A percentile compares a stretch with the other conserved stretches of the same genome.
phyloP scores from a whole-genome alignment of 1,284 basidiomycete genomes.

The Boletellus deceptivus region DNA sequence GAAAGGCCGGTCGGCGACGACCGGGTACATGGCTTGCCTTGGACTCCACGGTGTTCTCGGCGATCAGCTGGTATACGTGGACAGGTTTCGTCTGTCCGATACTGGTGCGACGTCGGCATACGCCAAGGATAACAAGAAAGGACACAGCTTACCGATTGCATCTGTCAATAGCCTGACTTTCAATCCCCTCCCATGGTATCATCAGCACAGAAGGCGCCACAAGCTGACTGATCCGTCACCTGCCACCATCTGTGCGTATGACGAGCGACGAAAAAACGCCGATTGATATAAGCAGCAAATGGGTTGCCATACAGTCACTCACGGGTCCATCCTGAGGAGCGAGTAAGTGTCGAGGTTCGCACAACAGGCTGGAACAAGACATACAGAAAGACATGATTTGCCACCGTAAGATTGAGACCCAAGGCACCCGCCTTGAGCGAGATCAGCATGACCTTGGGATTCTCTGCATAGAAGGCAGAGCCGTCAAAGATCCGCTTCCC shows the following conservation, averaged over 20 bases:
- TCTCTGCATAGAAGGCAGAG: slow-evolving; percentile 34
- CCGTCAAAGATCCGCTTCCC: slow-evolving; percentile 15
- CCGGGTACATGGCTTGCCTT: slow-evolving; percentile 45
- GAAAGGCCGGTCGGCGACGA: background rate
- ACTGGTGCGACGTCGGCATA: slow-evolving; percentile 36
- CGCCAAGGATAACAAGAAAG: background rate
- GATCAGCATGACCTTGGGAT: slow-evolving; percentile 81
- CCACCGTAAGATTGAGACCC: slow-evolving; percentile 85
- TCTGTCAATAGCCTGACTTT: slow-evolving; percentile 86
- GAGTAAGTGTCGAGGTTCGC: slow-evolving; percentile 4
- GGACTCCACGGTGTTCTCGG: slow-evolving; percentile 83
- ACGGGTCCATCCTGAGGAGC: slow-evolving; percentile 77
- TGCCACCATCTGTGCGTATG: slow-evolving; percentile 64
- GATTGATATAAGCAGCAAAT: slow-evolving; percentile 11
- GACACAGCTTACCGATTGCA: slow-evolving; percentile 50
- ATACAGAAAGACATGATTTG: slow-evolving; percentile 86
- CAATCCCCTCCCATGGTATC: slow-evolving; percentile 69
- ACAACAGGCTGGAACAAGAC: slow-evolving; percentile 29
- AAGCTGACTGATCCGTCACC: slow-evolving; percentile 30
- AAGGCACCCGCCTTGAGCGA: slow-evolving; percentile 84
- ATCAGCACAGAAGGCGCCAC: slow-evolving; percentile 12
- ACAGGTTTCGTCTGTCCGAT: slow-evolving; percentile 83
- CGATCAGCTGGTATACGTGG: slow-evolving; percentile 85
- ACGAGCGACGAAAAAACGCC: slow-evolving; percentile 1
- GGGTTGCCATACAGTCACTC: slow-evolving; percentile 32